Evolutionary conservation across 2,329 filamentous ascomycete species (phyloP).

Genomic region (Tolypocladium sp.): DNA sequence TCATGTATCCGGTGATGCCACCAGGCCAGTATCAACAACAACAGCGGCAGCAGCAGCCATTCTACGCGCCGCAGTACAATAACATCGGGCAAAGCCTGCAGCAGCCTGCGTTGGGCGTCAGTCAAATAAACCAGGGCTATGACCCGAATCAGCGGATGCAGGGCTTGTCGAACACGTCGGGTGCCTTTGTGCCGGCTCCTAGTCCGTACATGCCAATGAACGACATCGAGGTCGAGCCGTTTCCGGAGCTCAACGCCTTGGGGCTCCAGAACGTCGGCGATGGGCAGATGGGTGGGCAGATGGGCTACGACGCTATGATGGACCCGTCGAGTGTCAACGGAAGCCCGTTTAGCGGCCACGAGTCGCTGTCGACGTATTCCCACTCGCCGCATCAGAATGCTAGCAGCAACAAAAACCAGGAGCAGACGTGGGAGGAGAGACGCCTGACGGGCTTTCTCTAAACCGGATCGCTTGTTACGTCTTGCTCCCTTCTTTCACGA

Average conservation of each 20-base stretch:
- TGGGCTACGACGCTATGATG: slow-evolving; percentile 21
- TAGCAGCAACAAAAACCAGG: slow-evolving; percentile 6
- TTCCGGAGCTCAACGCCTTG: slow-evolving; percentile 20
- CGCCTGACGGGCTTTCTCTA: slow-evolving; percentile 10
- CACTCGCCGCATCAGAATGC: slow-evolving; percentile 22
- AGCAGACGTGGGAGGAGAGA: slow-evolving; percentile 14
- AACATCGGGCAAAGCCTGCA: slow-evolving; percentile 16
- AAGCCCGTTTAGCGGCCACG: slow-evolving; percentile 27
- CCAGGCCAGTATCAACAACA: slow-evolving; percentile 13
- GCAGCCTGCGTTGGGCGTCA: slow-evolving; percentile 14
- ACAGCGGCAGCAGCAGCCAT: slow-evolving; percentile 7
- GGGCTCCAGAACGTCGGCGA: slow-evolving; percentile 18
- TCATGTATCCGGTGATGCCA: slow-evolving; percentile 17
- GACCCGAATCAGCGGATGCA: slow-evolving; percentile 12
- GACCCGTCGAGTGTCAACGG: slow-evolving; percentile 20
- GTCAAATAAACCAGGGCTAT: slow-evolving; percentile 15
- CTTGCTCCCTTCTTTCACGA: neutral
- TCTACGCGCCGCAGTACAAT: slow-evolving; percentile 16
- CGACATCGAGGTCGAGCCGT: slow-evolving; percentile 19
- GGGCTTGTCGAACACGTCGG: slow-evolving; percentile 13
- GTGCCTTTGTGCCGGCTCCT: slow-evolving; percentile 12
- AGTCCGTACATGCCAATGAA: slow-evolving; percentile 15
- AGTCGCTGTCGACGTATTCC: slow-evolving; percentile 23
- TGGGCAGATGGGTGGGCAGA: slow-evolving; percentile 15
- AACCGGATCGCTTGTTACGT: neutral